A percentile compares a stretch with the other conserved stretches of the same genome.
Evolutionary conservation across 148 eudicot species (phyloP).

Genomic region (Polygonum aviculare): DNA sequence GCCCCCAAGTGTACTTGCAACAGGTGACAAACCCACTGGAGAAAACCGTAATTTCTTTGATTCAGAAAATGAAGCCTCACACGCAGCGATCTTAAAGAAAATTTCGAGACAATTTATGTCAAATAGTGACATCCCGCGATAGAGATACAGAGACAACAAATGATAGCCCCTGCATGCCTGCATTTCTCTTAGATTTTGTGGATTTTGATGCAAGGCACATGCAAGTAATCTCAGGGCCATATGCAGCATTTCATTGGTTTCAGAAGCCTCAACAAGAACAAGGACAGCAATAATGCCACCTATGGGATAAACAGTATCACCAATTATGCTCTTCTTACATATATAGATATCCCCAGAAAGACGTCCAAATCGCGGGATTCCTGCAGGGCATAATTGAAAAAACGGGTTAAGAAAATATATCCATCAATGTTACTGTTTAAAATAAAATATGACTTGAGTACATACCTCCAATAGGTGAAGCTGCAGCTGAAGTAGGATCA

Average conservation of each 20-base stretch:
- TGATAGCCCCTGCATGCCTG: slow-evolving; percentile 89
- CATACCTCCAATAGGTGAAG: slow-evolving; percentile 92
- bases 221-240: slow-evolving; percentile 89
- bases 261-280: slow-evolving; percentile 97
- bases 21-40: slow-evolving; percentile 38
- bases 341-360: slow-evolving; percentile 79
- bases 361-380: slow-evolving; percentile 97
- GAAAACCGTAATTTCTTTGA: slow-evolving; percentile 51
- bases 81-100: slow-evolving; percentile 95
- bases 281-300: slow-evolving; percentile 93
- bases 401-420: neutral
- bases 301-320: slow-evolving; percentile 76
- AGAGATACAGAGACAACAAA: slow-evolving; percentile 77
- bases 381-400: slow-evolving; percentile 24
- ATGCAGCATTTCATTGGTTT: slow-evolving; percentile 90
- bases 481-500: slow-evolving; percentile 93
- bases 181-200: slow-evolving; percentile 88
- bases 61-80: slow-evolving; percentile 91
- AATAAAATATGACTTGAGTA: neutral
- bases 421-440: neutral
- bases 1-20: slow-evolving; percentile 34
- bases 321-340: slow-evolving; percentile 79
- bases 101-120: slow-evolving; percentile 94
- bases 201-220: slow-evolving; percentile 92
- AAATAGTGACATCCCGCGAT: slow-evolving; percentile 78